phyloP scores from a whole-genome alignment of 257 asterid genomes.

The Petrea volubilis region DNA sequence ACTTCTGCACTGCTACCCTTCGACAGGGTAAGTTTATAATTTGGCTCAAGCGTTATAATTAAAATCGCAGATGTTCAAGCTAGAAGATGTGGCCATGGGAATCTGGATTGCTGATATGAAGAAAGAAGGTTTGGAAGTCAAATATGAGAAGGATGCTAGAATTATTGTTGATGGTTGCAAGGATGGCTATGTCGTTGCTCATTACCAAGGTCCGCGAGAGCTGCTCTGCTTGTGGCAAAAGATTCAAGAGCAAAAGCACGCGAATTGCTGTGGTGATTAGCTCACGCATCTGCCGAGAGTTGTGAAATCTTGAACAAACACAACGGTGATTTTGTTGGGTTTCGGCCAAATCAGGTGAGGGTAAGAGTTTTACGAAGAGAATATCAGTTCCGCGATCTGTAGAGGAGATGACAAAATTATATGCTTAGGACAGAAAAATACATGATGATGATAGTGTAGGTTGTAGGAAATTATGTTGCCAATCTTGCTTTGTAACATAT shows the following conservation, averaged over 20 bases:
- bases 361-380: not conserved
- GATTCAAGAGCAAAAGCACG: constrained; percentile 66
- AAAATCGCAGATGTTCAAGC: constrained; percentile 77
- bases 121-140: constrained; percentile 63
- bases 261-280: constrained; percentile 76
- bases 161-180: constrained; percentile 78
- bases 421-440: not conserved
- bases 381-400: not conserved
- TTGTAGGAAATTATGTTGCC: not conserved
- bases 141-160: constrained; percentile 75
- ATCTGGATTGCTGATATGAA: constrained; percentile 89
- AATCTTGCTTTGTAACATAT: not conserved
- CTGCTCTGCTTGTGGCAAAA: constrained; percentile 95
- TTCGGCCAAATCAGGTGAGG: no score
- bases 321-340: no score
- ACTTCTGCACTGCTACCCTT: no score
- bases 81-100: constrained; percentile 98
- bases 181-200: constrained; percentile 82
- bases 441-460: not conserved
- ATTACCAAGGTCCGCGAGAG: constrained; percentile 91
- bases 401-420: not conserved
- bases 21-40: no score
- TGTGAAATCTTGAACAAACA: no score
- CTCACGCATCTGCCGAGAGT: not conserved
- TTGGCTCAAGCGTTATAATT: not conserved